A percentile compares a stretch with the other conserved stretches of the same genome.
phyloP scores from a whole-genome alignment of 2,329 filamentous ascomycete genomes.

The Beauveria sp. region DNA sequence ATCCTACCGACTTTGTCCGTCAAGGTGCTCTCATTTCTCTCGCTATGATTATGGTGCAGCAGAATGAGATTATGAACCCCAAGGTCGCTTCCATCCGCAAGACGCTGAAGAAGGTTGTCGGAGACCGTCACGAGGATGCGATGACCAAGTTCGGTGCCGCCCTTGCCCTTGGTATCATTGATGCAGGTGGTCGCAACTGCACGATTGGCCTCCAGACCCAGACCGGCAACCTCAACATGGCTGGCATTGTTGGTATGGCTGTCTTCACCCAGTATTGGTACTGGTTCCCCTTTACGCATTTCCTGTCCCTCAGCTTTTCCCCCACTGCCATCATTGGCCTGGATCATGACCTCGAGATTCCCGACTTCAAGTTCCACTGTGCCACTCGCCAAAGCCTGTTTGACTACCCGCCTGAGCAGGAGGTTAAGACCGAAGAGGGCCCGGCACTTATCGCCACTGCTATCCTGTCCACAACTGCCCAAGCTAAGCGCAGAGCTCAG shows the following conservation, averaged over 20 bases:
- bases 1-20: slow-evolving; percentile 95
- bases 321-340: slow-evolving; percentile 93
- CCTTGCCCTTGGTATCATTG: slow-evolving; percentile 90
- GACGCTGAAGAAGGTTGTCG: slow-evolving; percentile 86
- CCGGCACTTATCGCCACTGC: slow-evolving; percentile 92
- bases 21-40: slow-evolving; percentile 92
- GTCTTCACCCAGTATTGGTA: slow-evolving; percentile 99
- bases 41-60: slow-evolving; percentile 98
- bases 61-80: slow-evolving; percentile 97
- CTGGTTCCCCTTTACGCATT: slow-evolving; percentile 99
- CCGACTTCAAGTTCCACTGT: slow-evolving; percentile 91
- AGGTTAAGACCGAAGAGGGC: slow-evolving; percentile 89
- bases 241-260: slow-evolving; percentile 93
- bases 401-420: slow-evolving; percentile 94
- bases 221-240: slow-evolving; percentile 97
- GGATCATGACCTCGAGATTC: slow-evolving; percentile 87
- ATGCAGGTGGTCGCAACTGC: slow-evolving; percentile 96
- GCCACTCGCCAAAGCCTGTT: slow-evolving; percentile 92
- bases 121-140: slow-evolving; percentile 93
- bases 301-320: slow-evolving; percentile 92
- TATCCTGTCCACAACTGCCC: slow-evolving; percentile 90
- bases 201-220: slow-evolving; percentile 96
- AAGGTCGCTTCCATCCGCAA: slow-evolving; percentile 89
- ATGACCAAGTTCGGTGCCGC: slow-evolving; percentile 99
- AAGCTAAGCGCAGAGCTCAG: slow-evolving; percentile 89